phyloP scores from a whole-genome alignment of 164 flowering plant genomes.

The Sedum album region DNA sequence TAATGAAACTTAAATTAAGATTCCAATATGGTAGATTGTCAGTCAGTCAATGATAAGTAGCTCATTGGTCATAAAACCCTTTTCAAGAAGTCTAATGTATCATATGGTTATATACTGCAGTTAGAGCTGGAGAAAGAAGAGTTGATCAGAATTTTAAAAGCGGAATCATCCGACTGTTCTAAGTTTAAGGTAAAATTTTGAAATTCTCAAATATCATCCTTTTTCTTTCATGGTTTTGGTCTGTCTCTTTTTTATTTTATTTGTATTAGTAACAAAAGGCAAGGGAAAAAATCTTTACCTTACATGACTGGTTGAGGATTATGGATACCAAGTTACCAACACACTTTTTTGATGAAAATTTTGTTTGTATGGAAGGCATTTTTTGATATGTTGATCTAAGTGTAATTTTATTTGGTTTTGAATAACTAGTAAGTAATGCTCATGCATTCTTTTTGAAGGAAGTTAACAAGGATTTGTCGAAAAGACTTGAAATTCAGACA shows the following conservation, averaged over 20 bases:
- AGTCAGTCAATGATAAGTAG: background rate
- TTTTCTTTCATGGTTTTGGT: no score
- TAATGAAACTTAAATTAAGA: background rate
- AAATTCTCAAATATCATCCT: background rate
- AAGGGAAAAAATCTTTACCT: background rate
- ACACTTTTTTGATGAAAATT: background rate
- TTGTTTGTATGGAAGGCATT: background rate
- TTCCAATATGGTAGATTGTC: background rate
- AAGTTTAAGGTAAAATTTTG: constrained; percentile 53
- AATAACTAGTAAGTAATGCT: no score
- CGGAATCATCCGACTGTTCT: constrained; percentile 56
- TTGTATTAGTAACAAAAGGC: no score
- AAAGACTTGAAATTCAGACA: constrained; percentile 81
- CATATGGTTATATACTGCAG: constrained; percentile 29
- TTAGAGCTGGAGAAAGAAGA: constrained; percentile 82
- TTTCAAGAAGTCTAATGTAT: background rate
- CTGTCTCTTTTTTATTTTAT: no score
- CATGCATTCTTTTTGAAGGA: constrained; percentile 43
- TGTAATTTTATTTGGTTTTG: no score
- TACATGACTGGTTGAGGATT: background rate
- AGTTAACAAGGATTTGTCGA: constrained; percentile 72
- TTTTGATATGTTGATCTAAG: no score
- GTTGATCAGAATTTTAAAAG: constrained; percentile 44
- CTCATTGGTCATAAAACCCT: background rate
- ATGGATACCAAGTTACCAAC: background rate